Conservation (phyloP, 768 basidiomycete genomes). For the Macrolepiota fuliginosa region DNA sequence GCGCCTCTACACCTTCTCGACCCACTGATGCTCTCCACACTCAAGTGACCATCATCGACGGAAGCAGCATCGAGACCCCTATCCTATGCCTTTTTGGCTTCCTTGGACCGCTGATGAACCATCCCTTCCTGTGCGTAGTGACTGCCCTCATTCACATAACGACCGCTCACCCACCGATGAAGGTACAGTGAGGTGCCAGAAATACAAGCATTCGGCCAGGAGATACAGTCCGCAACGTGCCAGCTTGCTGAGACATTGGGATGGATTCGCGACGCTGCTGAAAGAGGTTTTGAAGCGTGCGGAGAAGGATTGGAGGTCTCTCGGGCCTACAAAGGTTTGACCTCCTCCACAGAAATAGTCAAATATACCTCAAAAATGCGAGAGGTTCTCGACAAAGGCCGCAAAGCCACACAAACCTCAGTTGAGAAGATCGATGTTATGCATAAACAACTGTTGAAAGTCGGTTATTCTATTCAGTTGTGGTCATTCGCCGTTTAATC, state of each 20-base stretch:
- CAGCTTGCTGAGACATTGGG: not conserved
- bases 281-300: not conserved
- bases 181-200: not conserved
- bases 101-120: not conserved
- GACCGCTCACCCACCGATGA: not conserved
- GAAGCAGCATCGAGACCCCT: not conserved
- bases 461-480: not conserved
- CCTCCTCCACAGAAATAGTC: not conserved
- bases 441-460: not conserved
- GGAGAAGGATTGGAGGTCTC: not conserved
- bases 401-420: not conserved
- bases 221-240: not conserved
- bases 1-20: not conserved
- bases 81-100: not conserved
- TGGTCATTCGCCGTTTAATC: not conserved
- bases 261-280: not conserved
- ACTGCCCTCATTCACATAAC: not conserved
- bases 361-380: not conserved
- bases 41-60: not conserved
- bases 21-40: not conserved
- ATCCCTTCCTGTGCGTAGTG: not conserved
- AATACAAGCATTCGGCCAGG: not conserved
- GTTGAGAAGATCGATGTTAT: not conserved
- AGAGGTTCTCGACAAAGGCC: not conserved
- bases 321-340: not conserved